Evolutionary conservation across 192 early-diverging fungal species (phyloP).

Genomic region (Martensiomyces pterosporus): DNA sequence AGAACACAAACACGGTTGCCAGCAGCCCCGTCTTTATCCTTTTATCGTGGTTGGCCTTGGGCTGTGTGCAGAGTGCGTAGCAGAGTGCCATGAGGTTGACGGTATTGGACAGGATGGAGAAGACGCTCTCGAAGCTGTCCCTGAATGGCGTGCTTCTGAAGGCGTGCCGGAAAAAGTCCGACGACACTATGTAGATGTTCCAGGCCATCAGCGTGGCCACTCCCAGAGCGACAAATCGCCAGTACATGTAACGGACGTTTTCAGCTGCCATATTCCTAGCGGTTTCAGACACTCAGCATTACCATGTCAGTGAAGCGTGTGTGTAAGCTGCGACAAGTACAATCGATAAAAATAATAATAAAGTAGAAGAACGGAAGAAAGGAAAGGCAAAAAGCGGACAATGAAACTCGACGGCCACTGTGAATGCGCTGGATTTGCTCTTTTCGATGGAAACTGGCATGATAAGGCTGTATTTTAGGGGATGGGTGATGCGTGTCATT

Average conservation of each 20-base stretch:
- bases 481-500: no score
- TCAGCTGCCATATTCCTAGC: no score
- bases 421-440: no score
- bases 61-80: conserved; percentile 43
- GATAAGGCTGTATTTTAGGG: no score
- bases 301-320: not conserved
- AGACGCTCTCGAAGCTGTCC: conserved; percentile 73
- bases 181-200: conserved; percentile 76
- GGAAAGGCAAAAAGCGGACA: not conserved
- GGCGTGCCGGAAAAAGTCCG: conserved; percentile 62
- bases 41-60: conserved; percentile 34
- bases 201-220: conserved; percentile 70
- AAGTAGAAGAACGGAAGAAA: conserved; percentile 1
- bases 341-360: no score
- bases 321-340: no score
- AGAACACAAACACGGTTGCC: conserved; percentile 51
- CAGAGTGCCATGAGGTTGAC: conserved; percentile 56
- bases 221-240: conserved; percentile 64
- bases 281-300: no score
- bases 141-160: conserved; percentile 58
- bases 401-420: not conserved
- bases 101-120: conserved; percentile 58
- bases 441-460: no score
- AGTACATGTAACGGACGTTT: conserved; percentile 38
- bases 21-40: conserved; percentile 40